Percentiles rank a stretch among this genome's conserved stretches.
Conservation (phyloP, 139 green algal genomes). For the Cymbomonas tetramitiformis region DNA sequence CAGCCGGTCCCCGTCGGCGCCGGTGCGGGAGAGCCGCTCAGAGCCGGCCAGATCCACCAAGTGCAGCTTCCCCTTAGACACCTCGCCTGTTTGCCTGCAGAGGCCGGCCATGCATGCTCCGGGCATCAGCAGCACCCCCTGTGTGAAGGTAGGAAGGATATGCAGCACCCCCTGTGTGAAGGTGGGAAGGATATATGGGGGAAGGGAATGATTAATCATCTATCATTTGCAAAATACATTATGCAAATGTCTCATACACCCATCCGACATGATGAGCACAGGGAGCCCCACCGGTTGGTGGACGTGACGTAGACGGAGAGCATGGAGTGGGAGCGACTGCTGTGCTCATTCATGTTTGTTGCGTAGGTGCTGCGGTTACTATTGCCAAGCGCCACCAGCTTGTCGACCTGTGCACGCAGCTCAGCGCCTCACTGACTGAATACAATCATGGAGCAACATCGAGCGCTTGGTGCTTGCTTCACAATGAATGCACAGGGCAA, state of each 20-base stretch:
- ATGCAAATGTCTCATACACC: too few relatives aligned
- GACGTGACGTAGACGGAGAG: conserved; percentile 9
- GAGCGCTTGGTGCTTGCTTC: too few relatives aligned
- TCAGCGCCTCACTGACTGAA: too few relatives aligned
- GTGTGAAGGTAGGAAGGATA: too few relatives aligned
- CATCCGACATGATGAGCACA: too few relatives aligned
- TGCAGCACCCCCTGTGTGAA: too few relatives aligned
- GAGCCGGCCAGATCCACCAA: conserved; percentile 29
- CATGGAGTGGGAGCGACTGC: conserved; percentile 27
- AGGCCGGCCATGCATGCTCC: conserved; percentile 15
- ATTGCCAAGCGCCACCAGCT: conserved; percentile 14
- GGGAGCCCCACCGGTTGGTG: not conserved
- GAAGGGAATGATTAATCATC: too few relatives aligned
- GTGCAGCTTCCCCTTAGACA: conserved; percentile 16
- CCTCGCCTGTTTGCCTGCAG: conserved; percentile 1
- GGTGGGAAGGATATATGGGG: too few relatives aligned
- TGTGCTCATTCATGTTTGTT: conserved; percentile 32
- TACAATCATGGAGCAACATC: too few relatives aligned
- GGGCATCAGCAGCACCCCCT: too few relatives aligned
- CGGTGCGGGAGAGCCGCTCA: conserved; percentile 21
- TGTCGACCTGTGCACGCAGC: conserved; percentile 36
- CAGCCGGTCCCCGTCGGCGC: conserved; percentile 17
- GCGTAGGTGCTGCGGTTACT: conserved; percentile 2
- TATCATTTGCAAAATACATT: too few relatives aligned
- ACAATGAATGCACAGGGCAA: too few relatives aligned